These are phyloP conservation scores for Thermothelomyces thermophilus DNA, from an alignment of 2,329 filamentous ascomycete species.

Conservation along the genomic window DNA sequence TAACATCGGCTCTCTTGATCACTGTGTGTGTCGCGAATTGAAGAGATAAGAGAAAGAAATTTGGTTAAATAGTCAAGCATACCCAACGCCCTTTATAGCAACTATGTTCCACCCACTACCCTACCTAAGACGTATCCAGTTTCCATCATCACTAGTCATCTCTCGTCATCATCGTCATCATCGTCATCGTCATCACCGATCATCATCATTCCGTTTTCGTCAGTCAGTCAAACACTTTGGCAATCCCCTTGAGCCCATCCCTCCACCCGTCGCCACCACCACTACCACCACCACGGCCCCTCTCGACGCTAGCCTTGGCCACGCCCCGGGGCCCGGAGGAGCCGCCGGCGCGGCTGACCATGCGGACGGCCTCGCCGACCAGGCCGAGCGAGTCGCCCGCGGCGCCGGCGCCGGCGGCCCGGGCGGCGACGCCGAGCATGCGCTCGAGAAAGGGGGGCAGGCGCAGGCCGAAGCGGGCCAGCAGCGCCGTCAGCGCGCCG, in stretches of 20 bases:
- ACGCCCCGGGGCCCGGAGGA: conserved; percentile 17
- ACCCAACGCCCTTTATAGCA: neutral
- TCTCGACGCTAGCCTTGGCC: neutral
- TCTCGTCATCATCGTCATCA: too few relatives aligned
- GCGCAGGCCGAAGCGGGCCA: conserved; percentile 72
- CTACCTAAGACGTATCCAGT: neutral
- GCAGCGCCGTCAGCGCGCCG: conserved; percentile 70
- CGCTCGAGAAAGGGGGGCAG: conserved; percentile 59
- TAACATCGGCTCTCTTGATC: neutral
- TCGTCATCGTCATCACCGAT: too few relatives aligned
- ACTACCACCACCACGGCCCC: conserved; percentile 21
- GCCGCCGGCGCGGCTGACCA: conserved; percentile 34
- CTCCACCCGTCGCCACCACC: conserved; percentile 18
- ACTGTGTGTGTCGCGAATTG: too few relatives aligned
- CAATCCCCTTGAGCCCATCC: conserved; percentile 25
- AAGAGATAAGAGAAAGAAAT: neutral
- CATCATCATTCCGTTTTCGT: too few relatives aligned
- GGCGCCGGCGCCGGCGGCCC: conserved; percentile 41
- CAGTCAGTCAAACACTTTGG: conserved; percentile 24
- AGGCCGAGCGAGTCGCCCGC: conserved; percentile 43
- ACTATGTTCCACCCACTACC: neutral
- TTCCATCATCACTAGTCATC: neutral
- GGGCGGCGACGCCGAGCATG: conserved; percentile 41
- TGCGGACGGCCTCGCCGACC: conserved; percentile 49
- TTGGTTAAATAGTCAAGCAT: too few relatives aligned